These are phyloP conservation scores for Mimosa pudica DNA, from an alignment of 306 rosid genomes.

Conservation along the genomic window DNA sequence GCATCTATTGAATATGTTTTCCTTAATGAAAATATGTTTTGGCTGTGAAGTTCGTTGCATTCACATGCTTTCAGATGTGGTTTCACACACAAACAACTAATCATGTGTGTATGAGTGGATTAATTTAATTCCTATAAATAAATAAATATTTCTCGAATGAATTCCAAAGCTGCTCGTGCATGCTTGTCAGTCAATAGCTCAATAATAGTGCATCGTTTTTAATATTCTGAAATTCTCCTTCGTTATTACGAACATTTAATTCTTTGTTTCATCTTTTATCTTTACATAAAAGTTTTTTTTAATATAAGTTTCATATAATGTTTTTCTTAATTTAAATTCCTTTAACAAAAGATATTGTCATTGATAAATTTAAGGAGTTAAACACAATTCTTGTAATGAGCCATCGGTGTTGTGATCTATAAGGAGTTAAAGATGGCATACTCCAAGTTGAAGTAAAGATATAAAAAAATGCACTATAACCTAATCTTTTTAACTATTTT, in stretches of 20 bases:
- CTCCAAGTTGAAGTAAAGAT: too few species aligned
- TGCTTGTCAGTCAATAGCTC: not conserved
- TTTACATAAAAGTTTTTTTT: too few species aligned
- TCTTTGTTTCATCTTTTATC: not conserved
- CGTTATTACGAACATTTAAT: not conserved
- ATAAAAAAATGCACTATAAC: too few species aligned
- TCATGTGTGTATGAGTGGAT: not conserved
- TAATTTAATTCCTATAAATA: not conserved
- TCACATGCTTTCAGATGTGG: slow-evolving; percentile 18
- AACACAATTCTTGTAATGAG: too few species aligned
- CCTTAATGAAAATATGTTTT: too few species aligned
- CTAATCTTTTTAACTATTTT: not conserved
- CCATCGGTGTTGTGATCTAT: too few species aligned
- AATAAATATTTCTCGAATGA: not conserved
- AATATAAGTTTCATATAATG: not conserved
- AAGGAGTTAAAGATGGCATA: too few species aligned
- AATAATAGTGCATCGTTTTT: not conserved
- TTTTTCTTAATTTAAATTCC: not conserved
- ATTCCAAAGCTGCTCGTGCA: not conserved
- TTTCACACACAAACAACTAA: slow-evolving; percentile 13
- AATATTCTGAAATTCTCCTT: not conserved
- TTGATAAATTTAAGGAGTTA: too few species aligned
- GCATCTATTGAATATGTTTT: not conserved
- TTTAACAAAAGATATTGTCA: too few species aligned
- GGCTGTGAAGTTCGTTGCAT: not conserved